These are phyloP conservation scores for Citrullus amarus DNA, from an alignment of 306 rosid species.

Conservation along the genomic window DNA sequence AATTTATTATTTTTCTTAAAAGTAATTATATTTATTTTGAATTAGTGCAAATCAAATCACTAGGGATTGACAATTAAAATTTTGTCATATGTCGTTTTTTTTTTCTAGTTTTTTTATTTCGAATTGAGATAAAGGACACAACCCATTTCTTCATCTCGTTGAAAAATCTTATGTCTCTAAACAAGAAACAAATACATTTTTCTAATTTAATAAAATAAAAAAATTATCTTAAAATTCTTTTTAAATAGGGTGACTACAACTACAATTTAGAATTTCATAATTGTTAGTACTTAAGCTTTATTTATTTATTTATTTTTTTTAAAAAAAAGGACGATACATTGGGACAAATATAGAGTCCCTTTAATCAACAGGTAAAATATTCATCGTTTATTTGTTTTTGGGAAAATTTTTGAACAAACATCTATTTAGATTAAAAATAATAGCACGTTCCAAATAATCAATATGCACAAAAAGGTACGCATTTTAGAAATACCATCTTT, in stretches of 20 bases:
- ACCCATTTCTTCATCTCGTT: background rate
- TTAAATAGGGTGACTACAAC: too few species aligned
- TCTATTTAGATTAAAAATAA: too few species aligned
- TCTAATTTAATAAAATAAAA: too few species aligned
- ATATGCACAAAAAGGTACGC: background rate
- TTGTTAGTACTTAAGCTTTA: too few species aligned
- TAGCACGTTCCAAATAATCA: background rate
- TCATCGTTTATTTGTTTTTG: too few species aligned
- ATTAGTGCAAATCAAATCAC: background rate
- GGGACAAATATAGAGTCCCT: too few species aligned
- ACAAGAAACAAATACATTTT: background rate
- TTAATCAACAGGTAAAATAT: too few species aligned
- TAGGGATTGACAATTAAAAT: background rate
- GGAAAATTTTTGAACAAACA: too few species aligned
- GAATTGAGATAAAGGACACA: background rate
- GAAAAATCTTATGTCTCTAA: background rate
- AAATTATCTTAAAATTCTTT: too few species aligned
- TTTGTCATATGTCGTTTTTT: background rate
- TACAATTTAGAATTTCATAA: too few species aligned
- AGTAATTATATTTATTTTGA: background rate
- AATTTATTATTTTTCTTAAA: background rate
- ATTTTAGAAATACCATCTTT: background rate
- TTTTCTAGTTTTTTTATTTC: background rate
- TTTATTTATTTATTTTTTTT: too few species aligned
- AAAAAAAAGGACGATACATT: too few species aligned